Base-by-base conservation (phyloP, 306 rosid species). In the Heteromeles arbutifolia region DNA sequence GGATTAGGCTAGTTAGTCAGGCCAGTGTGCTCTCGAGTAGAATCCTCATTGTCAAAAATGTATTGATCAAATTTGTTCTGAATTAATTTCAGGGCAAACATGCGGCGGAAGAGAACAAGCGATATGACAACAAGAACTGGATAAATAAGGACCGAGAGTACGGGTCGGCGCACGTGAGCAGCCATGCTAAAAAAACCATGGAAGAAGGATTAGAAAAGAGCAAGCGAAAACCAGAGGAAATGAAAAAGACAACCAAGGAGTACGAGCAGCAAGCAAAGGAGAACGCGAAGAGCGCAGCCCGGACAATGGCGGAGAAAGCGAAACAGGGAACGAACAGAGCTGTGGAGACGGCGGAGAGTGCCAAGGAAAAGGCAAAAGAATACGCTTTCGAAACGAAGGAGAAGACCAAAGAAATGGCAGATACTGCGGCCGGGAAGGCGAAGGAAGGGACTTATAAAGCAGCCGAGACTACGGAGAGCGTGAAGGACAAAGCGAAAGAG, bases 11-110 rank as follows among this genome's bases (percentile, higher is more conserved):
- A 48, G 54, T 48, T 48, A 48, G 53, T 48, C 2, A 44, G 21
- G 54, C 0, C 54, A 15, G 19, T 48, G 6, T 15, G 54, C 54
- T 48, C 21, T 17, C 18, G 2, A 3, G 2, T 39, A 0, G 39
- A 34, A 34, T 34, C 8, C 8, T 34, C 39, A 34, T 6, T 34
- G 21, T 48, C 6, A 48, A 48, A 48, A 14, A 15, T 48, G 54
- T 48, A 48, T 17, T 48, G 17, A 13, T 14, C n/a, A 14, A 26
- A 17, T 14, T 61, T 26, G 17, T 8, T 8, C 22, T 11, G 4
- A 56, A 50, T 50, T 56, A 25, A 54, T 59, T 81, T 66, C 83
- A 90, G 96, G 80, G 85, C 39, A 75, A 82, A 79, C 83, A 78
- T 76, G 78, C 75, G 4, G 69, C 44, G 37, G 86, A 82, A 53